Percentiles rank a stretch among this genome's conserved stretches.
Evolutionary conservation across 2,329 filamentous ascomycete species (phyloP).

Genomic region (Monosporascus sp.): DNA sequence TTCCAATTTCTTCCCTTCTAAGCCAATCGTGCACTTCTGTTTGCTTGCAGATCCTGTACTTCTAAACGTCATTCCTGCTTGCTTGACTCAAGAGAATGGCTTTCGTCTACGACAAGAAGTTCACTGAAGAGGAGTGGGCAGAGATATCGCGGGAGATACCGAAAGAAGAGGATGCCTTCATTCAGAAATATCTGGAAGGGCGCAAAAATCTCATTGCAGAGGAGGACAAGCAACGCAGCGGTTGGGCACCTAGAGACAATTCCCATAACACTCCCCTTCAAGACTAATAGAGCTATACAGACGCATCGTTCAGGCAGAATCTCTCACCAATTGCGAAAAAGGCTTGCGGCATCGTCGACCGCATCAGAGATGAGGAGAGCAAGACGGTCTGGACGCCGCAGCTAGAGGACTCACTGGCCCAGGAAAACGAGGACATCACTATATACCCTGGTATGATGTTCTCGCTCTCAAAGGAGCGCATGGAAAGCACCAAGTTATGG

Average conservation of each 20-base stretch:
- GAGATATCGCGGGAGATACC: conserved; percentile 55
- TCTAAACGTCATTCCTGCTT: background rate
- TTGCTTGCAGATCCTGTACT: no score
- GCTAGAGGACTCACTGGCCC: conserved; percentile 65
- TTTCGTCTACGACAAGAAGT: conserved; percentile 3
- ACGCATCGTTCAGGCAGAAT: conserved; percentile 65
- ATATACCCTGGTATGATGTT: conserved; percentile 94
- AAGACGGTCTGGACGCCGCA: conserved; percentile 70
- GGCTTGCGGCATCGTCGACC: conserved; percentile 74
- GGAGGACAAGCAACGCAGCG: conserved; percentile 78
- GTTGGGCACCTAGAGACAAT: conserved; percentile 38
- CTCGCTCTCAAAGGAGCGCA: conserved; percentile 74
- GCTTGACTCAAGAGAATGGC: background rate
- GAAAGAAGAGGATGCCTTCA: conserved; percentile 62
- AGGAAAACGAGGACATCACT: conserved; percentile 53
- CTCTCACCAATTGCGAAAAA: conserved; percentile 74
- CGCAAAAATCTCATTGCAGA: conserved; percentile 71
- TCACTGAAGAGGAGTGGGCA: conserved; percentile 54
- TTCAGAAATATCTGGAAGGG: conserved; percentile 76
- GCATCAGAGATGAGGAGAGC: conserved; percentile 74
- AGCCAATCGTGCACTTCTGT: no score
- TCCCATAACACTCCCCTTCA: no score
- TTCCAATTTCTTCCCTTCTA: no score
- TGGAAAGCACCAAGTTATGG: conserved; percentile 83
- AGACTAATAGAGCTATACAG: conserved; percentile 30